These are phyloP conservation scores for Saturnispora mendoncae DNA, from an alignment of 805 yeast genomes.

Conservation along the genomic window DNA sequence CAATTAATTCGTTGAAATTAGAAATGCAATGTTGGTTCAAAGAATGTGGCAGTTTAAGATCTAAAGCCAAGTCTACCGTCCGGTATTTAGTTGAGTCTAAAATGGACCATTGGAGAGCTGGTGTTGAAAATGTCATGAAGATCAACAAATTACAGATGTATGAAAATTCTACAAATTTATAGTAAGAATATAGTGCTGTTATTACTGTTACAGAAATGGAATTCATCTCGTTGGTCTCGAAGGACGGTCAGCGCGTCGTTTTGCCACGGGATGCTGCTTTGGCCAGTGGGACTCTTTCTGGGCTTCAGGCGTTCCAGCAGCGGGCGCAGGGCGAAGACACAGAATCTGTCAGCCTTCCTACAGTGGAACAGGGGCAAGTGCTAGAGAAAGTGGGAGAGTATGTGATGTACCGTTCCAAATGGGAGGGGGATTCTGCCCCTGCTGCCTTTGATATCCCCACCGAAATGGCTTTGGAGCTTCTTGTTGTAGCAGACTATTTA, in stretches of 20 bases:
- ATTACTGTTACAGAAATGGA: neutral
- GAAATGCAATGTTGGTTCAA: neutral
- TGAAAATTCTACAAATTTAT: neutral
- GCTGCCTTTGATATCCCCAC: constrained; percentile 92
- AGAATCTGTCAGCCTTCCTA: neutral
- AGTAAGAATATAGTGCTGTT: neutral
- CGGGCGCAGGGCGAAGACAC: constrained; percentile 26
- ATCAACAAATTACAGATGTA: neutral
- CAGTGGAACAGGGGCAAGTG: constrained; percentile 1
- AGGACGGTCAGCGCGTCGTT: constrained; percentile 57
- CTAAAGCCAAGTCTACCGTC: constrained; percentile 13
- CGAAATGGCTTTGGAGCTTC: constrained; percentile 81
- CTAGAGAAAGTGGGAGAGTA: constrained; percentile 80
- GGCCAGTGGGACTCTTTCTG: constrained; percentile 54
- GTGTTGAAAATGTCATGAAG: neutral
- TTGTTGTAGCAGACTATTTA: constrained; percentile 88
- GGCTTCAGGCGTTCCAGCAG: constrained; percentile 51
- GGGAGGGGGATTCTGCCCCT: constrained; percentile 52
- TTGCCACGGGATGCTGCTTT: constrained; percentile 67
- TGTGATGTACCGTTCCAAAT: constrained; percentile 63
- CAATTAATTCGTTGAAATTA: constrained; percentile 18
- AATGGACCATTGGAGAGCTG: constrained; percentile 1
- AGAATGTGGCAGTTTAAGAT: neutral
- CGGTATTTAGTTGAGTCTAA: neutral
- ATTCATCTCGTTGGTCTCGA: constrained; percentile 58